Evolutionary conservation across 768 basidiomycete genomes (phyloP), one percentile per base, ranked within the genome.

Genomic region (Termitomyces sp.): DNA sequence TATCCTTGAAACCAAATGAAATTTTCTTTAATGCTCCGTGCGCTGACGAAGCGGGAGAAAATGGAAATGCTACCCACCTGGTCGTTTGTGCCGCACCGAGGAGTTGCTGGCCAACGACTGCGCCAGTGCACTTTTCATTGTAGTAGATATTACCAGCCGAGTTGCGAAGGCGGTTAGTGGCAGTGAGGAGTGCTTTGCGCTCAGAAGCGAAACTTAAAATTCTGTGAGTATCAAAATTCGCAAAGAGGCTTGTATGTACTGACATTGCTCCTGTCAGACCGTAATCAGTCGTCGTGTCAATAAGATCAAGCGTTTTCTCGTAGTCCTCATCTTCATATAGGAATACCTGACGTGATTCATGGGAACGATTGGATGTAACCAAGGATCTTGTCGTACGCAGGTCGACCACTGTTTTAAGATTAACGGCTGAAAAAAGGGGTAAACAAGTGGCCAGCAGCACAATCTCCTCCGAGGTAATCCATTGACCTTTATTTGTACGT

Each of bases 1-100:
- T 89, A 44, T 88, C 84, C 64, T 91, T 86, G 66, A 95, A 72
- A 9, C 83, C 86, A 43, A 43, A 95, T 85, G 68, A 98, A 98
- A 71, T 89, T 95, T 79, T 99, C 97, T 81, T 99, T 98, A 80
- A 99, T 94, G 66, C 88, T 93, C 69, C 97, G 82, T 54, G 91
- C 86, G 57, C 87, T 87, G 61, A 96, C 85, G 73, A 95, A 93
- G 57, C 95, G 80, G 73, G 79, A 82, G 64, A 83, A 84, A 49
- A 84, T 81, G 66, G 75, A 77, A 61, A 92, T 84, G 62, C 91
- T 93, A 8, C 79, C 97, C 1, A 95, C 94, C 77, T 98, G 98
- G 74, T 98, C 97, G 78, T 98, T 98, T 62, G 96, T 99, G 32
- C 97, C 96, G 69, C 90, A 50, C 97, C 97, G 70, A 99, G 98